These are phyloP conservation scores for Dendrocalamus latiflorus DNA, from an alignment of 202 grass and related monocot species.

Conservation along the genomic window DNA sequence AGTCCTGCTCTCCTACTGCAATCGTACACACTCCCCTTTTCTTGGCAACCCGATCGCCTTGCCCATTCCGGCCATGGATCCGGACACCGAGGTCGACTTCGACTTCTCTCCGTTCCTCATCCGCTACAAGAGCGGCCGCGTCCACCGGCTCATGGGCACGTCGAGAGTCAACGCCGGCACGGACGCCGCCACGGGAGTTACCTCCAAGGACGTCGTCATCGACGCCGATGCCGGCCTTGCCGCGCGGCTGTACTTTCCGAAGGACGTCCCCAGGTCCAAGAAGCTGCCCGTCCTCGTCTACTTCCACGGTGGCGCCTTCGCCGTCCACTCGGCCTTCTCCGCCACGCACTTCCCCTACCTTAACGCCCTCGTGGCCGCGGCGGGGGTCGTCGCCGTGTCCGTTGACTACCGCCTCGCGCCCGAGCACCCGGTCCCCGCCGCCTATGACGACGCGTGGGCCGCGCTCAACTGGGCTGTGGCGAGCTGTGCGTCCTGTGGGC, in stretches of 20 bases:
- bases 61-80: slow-evolving; percentile 28
- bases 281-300: slow-evolving; percentile 45
- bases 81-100: slow-evolving; percentile 42
- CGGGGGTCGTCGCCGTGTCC: slow-evolving; percentile 46
- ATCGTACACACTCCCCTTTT: not conserved
- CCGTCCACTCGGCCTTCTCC: slow-evolving; percentile 43
- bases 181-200: slow-evolving; percentile 31
- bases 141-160: slow-evolving; percentile 21
- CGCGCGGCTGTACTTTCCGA: slow-evolving; percentile 23
- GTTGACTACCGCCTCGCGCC: slow-evolving; percentile 80
- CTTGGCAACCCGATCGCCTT: not conserved
- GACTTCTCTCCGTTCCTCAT: slow-evolving; percentile 62
- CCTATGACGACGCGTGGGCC: slow-evolving; percentile 53
- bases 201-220: slow-evolving; percentile 45
- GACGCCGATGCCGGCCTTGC: slow-evolving; percentile 16
- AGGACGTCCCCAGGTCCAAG: not conserved
- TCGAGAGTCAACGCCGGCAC: not conserved
- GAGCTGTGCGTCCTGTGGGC: not conserved
- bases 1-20: not conserved
- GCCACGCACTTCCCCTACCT: slow-evolving; percentile 31
- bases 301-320: slow-evolving; percentile 55
- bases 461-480: slow-evolving; percentile 27
- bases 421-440: slow-evolving; percentile 71
- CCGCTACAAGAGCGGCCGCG: slow-evolving; percentile 51
- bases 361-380: slow-evolving; percentile 21